phyloP scores from a whole-genome alignment of 2,329 filamentous ascomycete species.

The Curvularia sp. region DNA sequence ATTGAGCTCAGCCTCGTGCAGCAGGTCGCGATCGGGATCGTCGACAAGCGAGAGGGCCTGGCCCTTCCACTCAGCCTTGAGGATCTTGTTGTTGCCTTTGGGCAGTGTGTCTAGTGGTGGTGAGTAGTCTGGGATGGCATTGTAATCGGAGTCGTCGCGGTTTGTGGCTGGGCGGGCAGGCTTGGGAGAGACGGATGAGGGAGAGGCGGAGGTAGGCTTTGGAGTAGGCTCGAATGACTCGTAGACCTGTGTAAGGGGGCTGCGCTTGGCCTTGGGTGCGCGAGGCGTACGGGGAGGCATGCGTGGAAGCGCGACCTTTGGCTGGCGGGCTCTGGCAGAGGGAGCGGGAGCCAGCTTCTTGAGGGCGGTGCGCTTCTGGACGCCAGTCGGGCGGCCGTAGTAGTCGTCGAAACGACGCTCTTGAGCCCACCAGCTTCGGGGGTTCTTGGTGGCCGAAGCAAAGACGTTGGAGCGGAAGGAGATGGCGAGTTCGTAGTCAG shows the following conservation, averaged over 20 bases:
- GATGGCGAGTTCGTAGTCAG: slow-evolving; percentile 48
- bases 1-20: slow-evolving; percentile 79
- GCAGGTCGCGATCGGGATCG: slow-evolving; percentile 67
- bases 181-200: slow-evolving; percentile 43
- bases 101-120: slow-evolving; percentile 72
- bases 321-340: slow-evolving; percentile 39
- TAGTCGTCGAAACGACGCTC: slow-evolving; percentile 62
- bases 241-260: slow-evolving; percentile 38
- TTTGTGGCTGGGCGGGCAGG: slow-evolving; percentile 61
- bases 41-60: slow-evolving; percentile 75
- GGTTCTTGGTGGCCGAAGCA: slow-evolving; percentile 50
- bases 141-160: slow-evolving; percentile 83
- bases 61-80: slow-evolving; percentile 90
- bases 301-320: slow-evolving; percentile 45
- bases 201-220: slow-evolving; percentile 35
- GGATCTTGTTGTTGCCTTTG: slow-evolving; percentile 66
- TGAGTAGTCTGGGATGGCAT: slow-evolving; percentile 72
- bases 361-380: slow-evolving; percentile 46
- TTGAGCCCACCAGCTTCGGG: slow-evolving; percentile 44
- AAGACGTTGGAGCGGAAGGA: slow-evolving; percentile 45
- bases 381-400: slow-evolving; percentile 53
- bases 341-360: slow-evolving; percentile 50
- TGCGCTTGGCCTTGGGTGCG: slow-evolving; percentile 46
- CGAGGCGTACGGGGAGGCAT: slow-evolving; percentile 45
- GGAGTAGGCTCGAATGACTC: slow-evolving; percentile 48